Evolutionary conservation across 352 stramenopile species (phyloP).

Genomic region (Sclerospora graminicola): DNA sequence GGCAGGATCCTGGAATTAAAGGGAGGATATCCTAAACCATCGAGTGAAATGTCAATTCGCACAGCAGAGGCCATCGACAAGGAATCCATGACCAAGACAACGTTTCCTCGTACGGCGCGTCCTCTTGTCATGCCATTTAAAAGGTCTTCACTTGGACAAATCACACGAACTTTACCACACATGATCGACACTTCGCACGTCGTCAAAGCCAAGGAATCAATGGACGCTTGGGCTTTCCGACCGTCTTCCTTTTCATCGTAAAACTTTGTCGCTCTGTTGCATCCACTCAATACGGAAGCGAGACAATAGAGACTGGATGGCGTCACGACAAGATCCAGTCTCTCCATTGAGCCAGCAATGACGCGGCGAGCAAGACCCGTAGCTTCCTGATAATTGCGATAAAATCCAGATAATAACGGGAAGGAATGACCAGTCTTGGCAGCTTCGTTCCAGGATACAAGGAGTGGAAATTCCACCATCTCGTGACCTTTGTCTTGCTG

Average conservation of each 20-base stretch:
- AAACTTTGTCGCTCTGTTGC: not conserved
- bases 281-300: slow-evolving; percentile 15
- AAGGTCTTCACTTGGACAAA: slow-evolving; percentile 35
- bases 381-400: slow-evolving; percentile 38
- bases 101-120: slow-evolving; percentile 9
- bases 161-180: slow-evolving; percentile 37
- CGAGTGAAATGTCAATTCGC: slow-evolving; percentile 47
- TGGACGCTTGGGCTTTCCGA: not conserved
- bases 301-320: slow-evolving; percentile 36
- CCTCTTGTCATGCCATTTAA: slow-evolving; percentile 16
- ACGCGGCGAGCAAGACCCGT: slow-evolving; percentile 14
- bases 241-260: not conserved
- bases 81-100: slow-evolving; percentile 39
- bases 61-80: slow-evolving; percentile 28
- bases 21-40: slow-evolving; percentile 63
- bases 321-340: slow-evolving; percentile 31
- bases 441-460: slow-evolving; percentile 19
- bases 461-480: slow-evolving; percentile 18
- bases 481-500: not conserved
- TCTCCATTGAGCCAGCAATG: slow-evolving; percentile 36
- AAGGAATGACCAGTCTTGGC: slow-evolving; percentile 14
- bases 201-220: slow-evolving; percentile 1
- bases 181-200: slow-evolving; percentile 39
- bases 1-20: slow-evolving; percentile 65
- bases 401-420: slow-evolving; percentile 31